Conservation (phyloP, 2,329 filamentous ascomycete species). For the Diaporthe sp. region DNA sequence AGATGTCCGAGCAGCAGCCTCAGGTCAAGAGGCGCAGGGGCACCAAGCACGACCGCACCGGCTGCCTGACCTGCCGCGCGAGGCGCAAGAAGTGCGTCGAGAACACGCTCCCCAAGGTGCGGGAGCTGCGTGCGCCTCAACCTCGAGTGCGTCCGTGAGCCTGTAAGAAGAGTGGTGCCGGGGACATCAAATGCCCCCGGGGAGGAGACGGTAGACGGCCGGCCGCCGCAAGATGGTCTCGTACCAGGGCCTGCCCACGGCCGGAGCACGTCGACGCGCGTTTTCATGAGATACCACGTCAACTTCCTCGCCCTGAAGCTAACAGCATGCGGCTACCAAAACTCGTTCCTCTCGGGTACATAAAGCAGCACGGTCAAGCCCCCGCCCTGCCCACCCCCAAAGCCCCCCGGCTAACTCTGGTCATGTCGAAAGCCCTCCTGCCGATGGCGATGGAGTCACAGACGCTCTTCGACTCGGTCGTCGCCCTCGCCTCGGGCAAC, state of each 20-base stretch:
- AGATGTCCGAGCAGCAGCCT: not conserved
- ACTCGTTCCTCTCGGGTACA: not conserved
- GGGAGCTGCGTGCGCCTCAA: conserved; percentile 11
- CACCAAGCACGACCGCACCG: conserved; percentile 1
- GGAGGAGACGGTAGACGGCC: not conserved
- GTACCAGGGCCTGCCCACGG: not conserved
- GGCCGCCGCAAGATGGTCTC: not conserved
- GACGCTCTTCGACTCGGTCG: not conserved
- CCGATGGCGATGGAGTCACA: conserved; percentile 6
- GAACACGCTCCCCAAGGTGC: conserved; percentile 3
- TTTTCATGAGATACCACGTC: conserved; percentile 2
- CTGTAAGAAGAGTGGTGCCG: not conserved
- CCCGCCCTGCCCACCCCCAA: too few relatives aligned
- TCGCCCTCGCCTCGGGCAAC: conserved; percentile 1
- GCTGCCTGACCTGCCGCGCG: not conserved
- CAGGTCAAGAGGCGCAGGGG: not conserved
- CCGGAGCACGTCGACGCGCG: not conserved
- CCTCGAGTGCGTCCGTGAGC: conserved; percentile 1
- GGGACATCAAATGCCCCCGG: not conserved
- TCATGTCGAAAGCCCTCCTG: not conserved
- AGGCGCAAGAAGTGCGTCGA: conserved; percentile 8
- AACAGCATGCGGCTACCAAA: conserved; percentile 1
- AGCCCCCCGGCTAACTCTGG: not conserved
- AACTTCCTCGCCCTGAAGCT: conserved; percentile 6
- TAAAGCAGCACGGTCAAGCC: not conserved